These are phyloP conservation scores for Phaeosphaeria sp. DNA, from an alignment of 2,329 filamentous ascomycete species.

Conservation along the genomic window DNA sequence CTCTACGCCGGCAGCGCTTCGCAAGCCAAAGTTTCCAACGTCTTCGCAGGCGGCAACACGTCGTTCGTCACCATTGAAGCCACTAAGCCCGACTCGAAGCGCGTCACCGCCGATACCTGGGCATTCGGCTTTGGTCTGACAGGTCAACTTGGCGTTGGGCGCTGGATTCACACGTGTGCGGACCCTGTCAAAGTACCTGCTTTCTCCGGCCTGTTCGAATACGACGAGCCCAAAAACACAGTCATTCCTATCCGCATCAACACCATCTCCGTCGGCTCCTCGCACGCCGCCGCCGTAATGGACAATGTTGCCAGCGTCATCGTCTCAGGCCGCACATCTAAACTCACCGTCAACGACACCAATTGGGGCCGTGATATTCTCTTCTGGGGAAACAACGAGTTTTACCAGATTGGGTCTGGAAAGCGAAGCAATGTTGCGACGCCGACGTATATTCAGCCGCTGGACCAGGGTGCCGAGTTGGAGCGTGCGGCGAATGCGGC, in stretches of 20 bases:
- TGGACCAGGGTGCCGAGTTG: conserved; percentile 68
- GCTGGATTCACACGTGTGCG: conserved; percentile 86
- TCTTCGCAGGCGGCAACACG: conserved; percentile 85
- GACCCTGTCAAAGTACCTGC: conserved; percentile 80
- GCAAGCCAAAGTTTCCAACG: conserved; percentile 71
- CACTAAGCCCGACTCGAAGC: conserved; percentile 63
- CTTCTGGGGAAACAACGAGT: conserved; percentile 95
- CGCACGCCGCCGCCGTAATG: conserved; percentile 84
- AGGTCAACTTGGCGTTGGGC: conserved; percentile 82
- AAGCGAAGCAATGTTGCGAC: conserved; percentile 80
- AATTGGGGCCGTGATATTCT: conserved; percentile 90
- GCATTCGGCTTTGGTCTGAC: conserved; percentile 85
- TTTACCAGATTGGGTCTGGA: conserved; percentile 90
- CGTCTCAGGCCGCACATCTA: conserved; percentile 52
- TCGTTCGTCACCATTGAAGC: conserved; percentile 89
- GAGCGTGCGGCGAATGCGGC: conserved; percentile 33
- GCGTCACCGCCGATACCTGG: conserved; percentile 79
- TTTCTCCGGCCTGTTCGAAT: conserved; percentile 85
- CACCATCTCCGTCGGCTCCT: conserved; percentile 75
- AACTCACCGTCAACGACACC: conserved; percentile 67
- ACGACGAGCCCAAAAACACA: conserved; percentile 73
- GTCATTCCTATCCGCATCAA: conserved; percentile 80
- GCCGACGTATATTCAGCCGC: conserved; percentile 79
- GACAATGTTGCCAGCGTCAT: conserved; percentile 76
- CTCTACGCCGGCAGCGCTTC: conserved; percentile 74